phyloP scores from a whole-genome alignment of 164 flowering plant species.

The Vitis rotundifolia region DNA sequence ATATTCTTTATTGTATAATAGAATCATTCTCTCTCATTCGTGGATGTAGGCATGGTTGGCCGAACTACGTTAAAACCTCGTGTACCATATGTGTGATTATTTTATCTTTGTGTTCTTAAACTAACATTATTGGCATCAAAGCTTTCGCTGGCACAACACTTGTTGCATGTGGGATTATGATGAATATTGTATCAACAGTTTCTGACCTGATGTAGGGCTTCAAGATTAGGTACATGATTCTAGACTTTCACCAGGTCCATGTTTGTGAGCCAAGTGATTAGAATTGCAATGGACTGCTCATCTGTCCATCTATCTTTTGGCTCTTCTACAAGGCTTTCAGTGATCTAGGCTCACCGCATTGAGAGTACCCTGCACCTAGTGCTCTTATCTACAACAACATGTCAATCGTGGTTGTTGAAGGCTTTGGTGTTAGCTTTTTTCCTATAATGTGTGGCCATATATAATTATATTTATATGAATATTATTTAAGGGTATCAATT shows the following conservation, averaged over 20 bases:
- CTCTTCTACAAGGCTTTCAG: constrained; percentile 45
- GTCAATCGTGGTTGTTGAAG: constrained; percentile 25
- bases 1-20: too few relatives aligned
- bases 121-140: too few relatives aligned
- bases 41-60: too few relatives aligned
- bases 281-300: constrained; percentile 51
- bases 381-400: constrained; percentile 46
- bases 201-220: constrained; percentile 56
- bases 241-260: constrained; percentile 47
- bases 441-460: too few relatives aligned
- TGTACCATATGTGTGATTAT: too few relatives aligned
- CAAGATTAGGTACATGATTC: constrained; percentile 59
- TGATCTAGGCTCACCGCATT: constrained; percentile 19
- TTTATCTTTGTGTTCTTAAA: too few relatives aligned
- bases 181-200: constrained; percentile 54
- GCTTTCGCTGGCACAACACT: constrained; percentile 59
- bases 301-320: constrained; percentile 56
- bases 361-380: constrained; percentile 39
- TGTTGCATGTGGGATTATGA: constrained; percentile 46
- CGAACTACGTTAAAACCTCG: too few relatives aligned
- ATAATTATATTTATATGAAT: too few relatives aligned
- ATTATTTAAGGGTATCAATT: too few relatives aligned
- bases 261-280: constrained; percentile 53
- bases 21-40: too few relatives aligned
- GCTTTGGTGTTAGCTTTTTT: too few relatives aligned